A percentile compares a stretch with the other conserved stretches of the same genome.
Conservation (phyloP, 257 asterid genomes). For the Coffea eugenioides region DNA sequence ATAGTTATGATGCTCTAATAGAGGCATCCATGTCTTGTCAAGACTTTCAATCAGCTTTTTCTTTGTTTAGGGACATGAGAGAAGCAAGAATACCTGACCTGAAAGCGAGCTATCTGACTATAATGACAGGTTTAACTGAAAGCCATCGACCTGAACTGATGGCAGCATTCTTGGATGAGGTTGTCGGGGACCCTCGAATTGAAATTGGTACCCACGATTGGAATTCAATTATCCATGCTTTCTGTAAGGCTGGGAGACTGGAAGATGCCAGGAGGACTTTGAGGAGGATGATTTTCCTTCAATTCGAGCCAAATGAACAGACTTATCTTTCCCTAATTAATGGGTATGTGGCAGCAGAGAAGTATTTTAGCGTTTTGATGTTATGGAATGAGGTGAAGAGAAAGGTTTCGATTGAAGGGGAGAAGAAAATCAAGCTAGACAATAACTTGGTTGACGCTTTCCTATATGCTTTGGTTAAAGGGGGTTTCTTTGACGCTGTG, state of each 20-base stretch:
- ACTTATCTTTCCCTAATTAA: slow-evolving; percentile 82
- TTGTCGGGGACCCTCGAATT: slow-evolving; percentile 79
- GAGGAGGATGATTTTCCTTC: slow-evolving; percentile 85
- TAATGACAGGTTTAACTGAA: slow-evolving; percentile 95
- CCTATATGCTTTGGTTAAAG: slow-evolving; percentile 80
- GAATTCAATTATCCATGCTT: slow-evolving; percentile 94
- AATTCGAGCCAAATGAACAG: slow-evolving; percentile 82
- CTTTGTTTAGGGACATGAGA: slow-evolving; percentile 93
- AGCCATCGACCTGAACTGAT: slow-evolving; percentile 92
- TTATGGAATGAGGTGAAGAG: slow-evolving; percentile 93
- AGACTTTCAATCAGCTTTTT: slow-evolving; percentile 93
- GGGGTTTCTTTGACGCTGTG: slow-evolving; percentile 95
- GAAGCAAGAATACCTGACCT: slow-evolving; percentile 65
- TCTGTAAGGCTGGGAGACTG: slow-evolving; percentile 81
- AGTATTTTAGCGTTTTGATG: slow-evolving; percentile 77
- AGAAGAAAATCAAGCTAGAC: slow-evolving; percentile 45
- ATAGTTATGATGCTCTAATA: slow-evolving; percentile 64
- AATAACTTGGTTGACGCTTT: slow-evolving; percentile 72
- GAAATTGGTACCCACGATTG: slow-evolving; percentile 88
- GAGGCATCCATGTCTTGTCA: slow-evolving; percentile 89
- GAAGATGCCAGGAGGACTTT: slow-evolving; percentile 84
- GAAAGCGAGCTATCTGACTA: slow-evolving; percentile 74
- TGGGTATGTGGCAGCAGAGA: slow-evolving; percentile 64
- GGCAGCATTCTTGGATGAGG: slow-evolving; percentile 85
- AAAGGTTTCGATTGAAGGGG: slow-evolving; percentile 53